These are phyloP conservation scores for Zymoseptoria brevis DNA, from an alignment of 2,329 filamentous ascomycete genomes.

Conservation along the genomic window DNA sequence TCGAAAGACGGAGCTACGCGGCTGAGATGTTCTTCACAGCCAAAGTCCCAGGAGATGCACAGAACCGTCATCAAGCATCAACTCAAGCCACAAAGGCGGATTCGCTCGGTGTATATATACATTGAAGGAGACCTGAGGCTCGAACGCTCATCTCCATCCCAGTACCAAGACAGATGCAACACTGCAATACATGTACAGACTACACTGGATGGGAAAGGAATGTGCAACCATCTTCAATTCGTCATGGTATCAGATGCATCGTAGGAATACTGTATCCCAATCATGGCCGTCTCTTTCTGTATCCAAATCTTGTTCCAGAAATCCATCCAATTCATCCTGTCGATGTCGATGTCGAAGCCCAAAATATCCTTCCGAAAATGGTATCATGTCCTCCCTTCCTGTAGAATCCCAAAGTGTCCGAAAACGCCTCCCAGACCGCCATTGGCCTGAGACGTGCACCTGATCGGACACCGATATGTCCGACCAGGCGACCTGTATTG, in stretches of 20 bases:
- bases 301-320: too few species aligned
- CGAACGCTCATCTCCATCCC: not conserved
- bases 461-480: not conserved
- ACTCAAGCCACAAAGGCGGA: not conserved
- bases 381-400: not conserved
- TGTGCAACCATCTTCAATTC: not conserved
- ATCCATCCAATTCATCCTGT: not conserved
- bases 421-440: not conserved
- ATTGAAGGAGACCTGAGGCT: not conserved
- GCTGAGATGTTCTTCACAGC: not conserved
- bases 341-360: not conserved
- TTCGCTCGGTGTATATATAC: not conserved
- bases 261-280: not conserved
- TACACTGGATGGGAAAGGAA: not conserved
- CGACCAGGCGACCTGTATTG: not conserved
- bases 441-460: not conserved
- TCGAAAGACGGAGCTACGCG: not conserved
- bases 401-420: not conserved
- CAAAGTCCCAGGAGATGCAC: not conserved
- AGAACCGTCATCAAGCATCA: not conserved
- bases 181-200: too few species aligned
- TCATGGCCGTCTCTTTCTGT: too few species aligned
- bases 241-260: not conserved
- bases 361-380: not conserved
- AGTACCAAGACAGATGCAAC: too few species aligned